Base-by-base conservation (phyloP, 139 green algal species). In the Asterochloris sp. region DNA sequence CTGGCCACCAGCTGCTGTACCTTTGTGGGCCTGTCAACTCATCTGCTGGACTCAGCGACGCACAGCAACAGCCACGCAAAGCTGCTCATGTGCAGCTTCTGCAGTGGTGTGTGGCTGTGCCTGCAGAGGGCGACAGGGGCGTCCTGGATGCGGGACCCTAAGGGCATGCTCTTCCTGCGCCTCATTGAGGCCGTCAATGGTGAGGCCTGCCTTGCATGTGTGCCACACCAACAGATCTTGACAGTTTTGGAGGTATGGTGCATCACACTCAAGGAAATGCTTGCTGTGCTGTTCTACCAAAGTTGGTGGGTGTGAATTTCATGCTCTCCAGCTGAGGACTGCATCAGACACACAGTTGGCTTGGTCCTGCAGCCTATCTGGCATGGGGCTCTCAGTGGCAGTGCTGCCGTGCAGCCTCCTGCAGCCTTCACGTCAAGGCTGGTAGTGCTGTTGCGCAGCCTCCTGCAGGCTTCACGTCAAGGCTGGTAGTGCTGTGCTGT, bases 111-210 rank as follows among this genome's bases (percentile, higher is more conserved):
- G 6, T 76, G 47, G 11, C 0, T 69, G 54, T 69, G 23, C 28
- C 38, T n/a, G 16, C 62, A n/a, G 47, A 73, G 66, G 54, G 47
- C 64, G 23, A 77, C 24, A 83, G 62, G 54, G 67, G 62, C 68
- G 2, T 54, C 38, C 6, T 83, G 26, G 68, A 27, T 74, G 29
- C 63, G 74, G 64, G n/a, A 79, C 11, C 83, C 83, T 0, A 27
- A 54, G 21, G 83, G 83, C 78, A 77, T 86, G 27, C 78, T 86
- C 62, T 83, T 80, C 62, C 71, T 86, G 62, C 69, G 69, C 21
- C 66, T 86, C 69, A 80, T 86, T 4, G 83, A 83, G 23, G 83
- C 83, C 24, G 74, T 28, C 21, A 73, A 86, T 64, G 71, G 83
- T 54, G 38, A 54, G 38, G 76, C 83, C 83, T 13, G 29, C 66